These are phyloP conservation scores for Juglanconis oblonga DNA, from an alignment of 2,329 filamentous ascomycete genomes.

Conservation along the genomic window DNA sequence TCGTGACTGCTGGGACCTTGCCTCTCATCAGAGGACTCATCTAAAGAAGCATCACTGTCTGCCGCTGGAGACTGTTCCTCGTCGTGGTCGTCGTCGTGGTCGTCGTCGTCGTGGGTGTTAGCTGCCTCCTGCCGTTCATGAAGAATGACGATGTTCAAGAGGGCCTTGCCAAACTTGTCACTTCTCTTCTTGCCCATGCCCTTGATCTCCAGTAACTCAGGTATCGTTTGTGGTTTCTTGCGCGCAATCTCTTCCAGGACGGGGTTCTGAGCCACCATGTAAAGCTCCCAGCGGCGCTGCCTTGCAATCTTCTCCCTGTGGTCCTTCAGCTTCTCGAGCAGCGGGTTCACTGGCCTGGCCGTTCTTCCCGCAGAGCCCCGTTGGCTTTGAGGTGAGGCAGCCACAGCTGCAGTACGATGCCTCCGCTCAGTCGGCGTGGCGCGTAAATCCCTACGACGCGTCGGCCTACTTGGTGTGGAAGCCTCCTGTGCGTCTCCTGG, in stretches of 20 bases:
- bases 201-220: not conserved
- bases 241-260: not conserved
- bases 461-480: not conserved
- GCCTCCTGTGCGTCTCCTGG: not conserved
- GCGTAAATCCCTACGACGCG: not conserved
- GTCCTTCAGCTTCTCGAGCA: not conserved
- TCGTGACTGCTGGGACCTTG: not conserved
- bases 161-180: not conserved
- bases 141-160: conserved; percentile 1
- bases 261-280: not conserved
- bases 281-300: not conserved
- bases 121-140: not conserved
- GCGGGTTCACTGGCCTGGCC: not conserved
- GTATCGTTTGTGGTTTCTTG: not conserved
- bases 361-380: not conserved
- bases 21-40: not conserved
- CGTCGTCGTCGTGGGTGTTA: not conserved
- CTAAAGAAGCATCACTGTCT: not conserved
- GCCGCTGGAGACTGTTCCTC: not conserved
- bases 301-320: not conserved
- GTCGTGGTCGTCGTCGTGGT: not conserved
- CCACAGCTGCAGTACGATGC: not conserved
- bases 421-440: not conserved
- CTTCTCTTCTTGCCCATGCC: not conserved
- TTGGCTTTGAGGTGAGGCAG: not conserved